Conservation (phyloP, 257 asterid species). For the Solanum sejunctum region DNA sequence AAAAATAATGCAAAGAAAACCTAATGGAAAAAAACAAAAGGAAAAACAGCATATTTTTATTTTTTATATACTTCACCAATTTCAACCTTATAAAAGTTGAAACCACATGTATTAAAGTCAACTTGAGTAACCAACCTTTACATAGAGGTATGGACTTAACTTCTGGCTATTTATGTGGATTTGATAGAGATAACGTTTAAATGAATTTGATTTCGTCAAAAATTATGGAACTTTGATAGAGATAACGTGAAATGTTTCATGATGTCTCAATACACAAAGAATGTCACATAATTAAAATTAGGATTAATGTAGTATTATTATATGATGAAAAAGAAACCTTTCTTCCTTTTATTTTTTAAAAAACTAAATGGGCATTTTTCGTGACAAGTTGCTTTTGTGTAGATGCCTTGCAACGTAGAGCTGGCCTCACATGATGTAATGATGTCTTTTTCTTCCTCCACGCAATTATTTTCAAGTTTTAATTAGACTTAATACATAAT, state of each 20-base stretch:
- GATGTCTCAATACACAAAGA: neutral
- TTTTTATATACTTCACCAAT: neutral
- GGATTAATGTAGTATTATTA: neutral
- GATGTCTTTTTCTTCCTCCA: neutral
- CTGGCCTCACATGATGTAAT: conserved; percentile 51
- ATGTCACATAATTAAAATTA: neutral
- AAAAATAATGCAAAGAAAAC: neutral
- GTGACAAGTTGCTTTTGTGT: conserved; percentile 21
- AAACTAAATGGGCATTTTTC: conserved; percentile 9
- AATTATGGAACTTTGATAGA: no score
- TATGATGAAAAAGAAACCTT: neutral
- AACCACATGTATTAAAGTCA: neutral
- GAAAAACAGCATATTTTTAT: neutral
- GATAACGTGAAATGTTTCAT: neutral
- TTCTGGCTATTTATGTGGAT: neutral
- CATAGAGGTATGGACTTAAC: neutral
- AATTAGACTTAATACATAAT: neutral
- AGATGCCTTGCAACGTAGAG: conserved; percentile 28
- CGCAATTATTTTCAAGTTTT: neutral
- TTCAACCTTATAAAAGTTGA: neutral
- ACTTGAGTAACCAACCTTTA: neutral
- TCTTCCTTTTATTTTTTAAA: neutral
- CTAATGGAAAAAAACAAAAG: neutral
- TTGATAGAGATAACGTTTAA: neutral
- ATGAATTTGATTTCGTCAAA: no score